phyloP scores from a whole-genome alignment of 306 rosid genomes.

The Acmispon strigosus region DNA sequence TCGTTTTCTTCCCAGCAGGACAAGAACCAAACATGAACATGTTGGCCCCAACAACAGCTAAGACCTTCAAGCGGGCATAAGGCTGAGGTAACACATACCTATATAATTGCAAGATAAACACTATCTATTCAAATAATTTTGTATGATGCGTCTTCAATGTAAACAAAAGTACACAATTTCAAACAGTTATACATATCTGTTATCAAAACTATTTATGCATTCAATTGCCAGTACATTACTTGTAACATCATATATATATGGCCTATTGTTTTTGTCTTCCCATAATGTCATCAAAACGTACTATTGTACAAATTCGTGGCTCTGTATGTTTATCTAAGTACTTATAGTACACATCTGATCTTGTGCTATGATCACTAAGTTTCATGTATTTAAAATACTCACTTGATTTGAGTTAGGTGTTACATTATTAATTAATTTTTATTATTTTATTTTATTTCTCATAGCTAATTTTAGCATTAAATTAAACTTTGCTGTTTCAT shows the following conservation, averaged over 20 bases:
- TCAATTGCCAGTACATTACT: not conserved
- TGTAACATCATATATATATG: too few relatives aligned
- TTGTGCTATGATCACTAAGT: not conserved
- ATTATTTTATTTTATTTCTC: too few relatives aligned
- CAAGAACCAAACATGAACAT: not conserved
- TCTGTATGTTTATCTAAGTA: too few relatives aligned
- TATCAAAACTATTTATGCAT: not conserved
- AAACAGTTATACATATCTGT: not conserved
- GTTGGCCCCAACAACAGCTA: slow-evolving; percentile 13
- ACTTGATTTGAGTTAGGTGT: too few relatives aligned
- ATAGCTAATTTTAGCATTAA: too few relatives aligned
- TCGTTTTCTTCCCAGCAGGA: not conserved
- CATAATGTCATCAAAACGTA: not conserved
- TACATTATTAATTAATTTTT: too few relatives aligned
- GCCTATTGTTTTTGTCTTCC: not conserved
- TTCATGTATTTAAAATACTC: too few relatives aligned
- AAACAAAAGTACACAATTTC: not conserved
- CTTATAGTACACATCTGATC: not conserved
- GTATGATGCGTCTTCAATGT: slow-evolving; percentile 11
- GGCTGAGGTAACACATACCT: not conserved
- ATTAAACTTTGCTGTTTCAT: too few relatives aligned
- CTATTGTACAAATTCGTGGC: not conserved
- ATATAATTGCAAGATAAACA: not conserved
- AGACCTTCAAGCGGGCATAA: not conserved
- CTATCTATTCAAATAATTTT: not conserved